phyloP scores from a whole-genome alignment of 2,329 filamentous ascomycete species.

The Fusarium sp. region DNA sequence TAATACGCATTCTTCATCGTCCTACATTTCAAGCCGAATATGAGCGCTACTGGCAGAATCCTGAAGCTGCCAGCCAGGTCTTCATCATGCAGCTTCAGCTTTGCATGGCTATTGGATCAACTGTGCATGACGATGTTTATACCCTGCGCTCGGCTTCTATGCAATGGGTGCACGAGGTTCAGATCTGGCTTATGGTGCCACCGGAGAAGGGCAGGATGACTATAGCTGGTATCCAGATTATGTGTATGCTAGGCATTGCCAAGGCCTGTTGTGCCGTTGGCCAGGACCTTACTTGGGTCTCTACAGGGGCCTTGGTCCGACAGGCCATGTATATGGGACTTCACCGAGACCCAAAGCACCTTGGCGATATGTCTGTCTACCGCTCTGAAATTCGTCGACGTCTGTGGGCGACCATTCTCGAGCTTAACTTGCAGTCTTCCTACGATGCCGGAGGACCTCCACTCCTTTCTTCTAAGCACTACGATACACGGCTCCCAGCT shows the following conservation, averaged over 20 bases:
- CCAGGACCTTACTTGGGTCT: slow-evolving; percentile 68
- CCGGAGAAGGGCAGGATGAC: slow-evolving; percentile 66
- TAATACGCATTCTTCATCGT: slow-evolving; percentile 70
- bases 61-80: slow-evolving; percentile 56
- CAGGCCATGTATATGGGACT: slow-evolving; percentile 72
- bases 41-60: slow-evolving; percentile 63
- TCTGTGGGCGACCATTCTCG: slow-evolving; percentile 70
- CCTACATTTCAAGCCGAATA: slow-evolving; percentile 72
- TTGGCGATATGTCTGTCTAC: slow-evolving; percentile 64
- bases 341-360: slow-evolving; percentile 68
- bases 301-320: slow-evolving; percentile 65
- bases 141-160: slow-evolving; percentile 60
- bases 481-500: slow-evolving; percentile 65
- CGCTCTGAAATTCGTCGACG: slow-evolving; percentile 69
- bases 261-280: slow-evolving; percentile 64
- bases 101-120: slow-evolving; percentile 66
- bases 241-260: slow-evolving; percentile 67
- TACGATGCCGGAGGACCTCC: slow-evolving; percentile 67
- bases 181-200: slow-evolving; percentile 65
- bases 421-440: slow-evolving; percentile 67
- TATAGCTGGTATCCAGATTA: slow-evolving; percentile 65
- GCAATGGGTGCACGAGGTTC: slow-evolving; percentile 68
- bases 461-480: slow-evolving; percentile 63
- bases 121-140: slow-evolving; percentile 63
- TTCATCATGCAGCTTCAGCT: slow-evolving; percentile 70